phyloP scores from a whole-genome alignment of 2,329 filamentous ascomycete species.

The Sporothrix variecibatus region DNA sequence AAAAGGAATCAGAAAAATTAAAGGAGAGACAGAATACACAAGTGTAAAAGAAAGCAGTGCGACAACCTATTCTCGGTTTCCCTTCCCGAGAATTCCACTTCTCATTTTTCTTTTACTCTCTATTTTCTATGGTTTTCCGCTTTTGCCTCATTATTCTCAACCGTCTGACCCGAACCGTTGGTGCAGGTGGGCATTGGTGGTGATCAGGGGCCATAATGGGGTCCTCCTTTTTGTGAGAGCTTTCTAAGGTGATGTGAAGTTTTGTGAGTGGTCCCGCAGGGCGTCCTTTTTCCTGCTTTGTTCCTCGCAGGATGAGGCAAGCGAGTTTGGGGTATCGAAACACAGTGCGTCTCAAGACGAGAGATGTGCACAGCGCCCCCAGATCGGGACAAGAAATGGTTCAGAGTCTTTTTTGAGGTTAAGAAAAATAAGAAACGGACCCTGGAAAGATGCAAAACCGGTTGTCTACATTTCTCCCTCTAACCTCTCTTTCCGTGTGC shows the following conservation, averaged over 20 bases:
- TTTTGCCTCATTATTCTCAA: neutral
- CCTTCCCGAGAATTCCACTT: neutral
- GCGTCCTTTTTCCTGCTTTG: neutral
- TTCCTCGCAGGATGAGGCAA: conserved; percentile 6
- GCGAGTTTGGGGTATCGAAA: conserved; percentile 11
- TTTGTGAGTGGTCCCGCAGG: neutral
- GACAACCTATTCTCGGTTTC: neutral
- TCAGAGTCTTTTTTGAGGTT: neutral
- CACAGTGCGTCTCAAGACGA: conserved; percentile 20
- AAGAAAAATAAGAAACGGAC: conserved; percentile 9
- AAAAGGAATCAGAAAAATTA: neutral
- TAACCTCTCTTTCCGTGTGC: neutral
- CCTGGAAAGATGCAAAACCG: conserved; percentile 19
- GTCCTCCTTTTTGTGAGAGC: neutral
- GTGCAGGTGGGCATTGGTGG: conserved; percentile 3
- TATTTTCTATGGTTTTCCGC: neutral
- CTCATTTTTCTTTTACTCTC: neutral
- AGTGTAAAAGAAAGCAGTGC: neutral
- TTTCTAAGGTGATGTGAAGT: neutral
- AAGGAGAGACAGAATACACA: neutral
- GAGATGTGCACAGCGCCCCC: conserved; percentile 12
- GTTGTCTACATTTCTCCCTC: neutral
- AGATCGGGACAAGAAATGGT: neutral
- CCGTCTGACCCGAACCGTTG: neutral
- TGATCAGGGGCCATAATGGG: conserved; percentile 16